Base-by-base conservation (phyloP, 2,329 filamentous ascomycete genomes). In the Nigrospora osmanthi region DNA sequence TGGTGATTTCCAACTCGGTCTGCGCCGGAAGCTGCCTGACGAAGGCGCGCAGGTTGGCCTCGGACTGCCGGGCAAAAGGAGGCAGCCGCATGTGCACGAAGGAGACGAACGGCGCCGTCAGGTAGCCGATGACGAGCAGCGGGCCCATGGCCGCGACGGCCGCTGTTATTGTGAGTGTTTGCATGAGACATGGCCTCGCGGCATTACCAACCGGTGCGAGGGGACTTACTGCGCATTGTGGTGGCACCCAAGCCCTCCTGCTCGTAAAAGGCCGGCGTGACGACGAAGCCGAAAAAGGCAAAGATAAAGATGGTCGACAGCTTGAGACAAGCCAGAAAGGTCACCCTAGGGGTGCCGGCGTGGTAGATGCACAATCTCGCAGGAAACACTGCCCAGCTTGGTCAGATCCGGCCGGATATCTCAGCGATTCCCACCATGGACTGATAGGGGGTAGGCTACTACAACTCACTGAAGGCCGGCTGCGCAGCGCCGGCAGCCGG, bases 61-160 rank as follows among this genome's bases (percentile, higher is more conserved):
- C 75, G 1, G 82, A 85, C 35, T 71, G 63, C 38, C 85, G 78
- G 14, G 84, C 85, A 52, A 75, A 76, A 1, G 70, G 60, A 0
- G 88, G 88, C 2, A 90, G 70, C 17, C 77, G 75, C 41, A 93
- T 67, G 61, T 86, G 80, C 48, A 93, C 73, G 57, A 82, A 81
- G 35, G 81, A 80, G 9, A 91, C 85, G 57, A 85, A 87, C 3
- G 87, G 85, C 1, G 78, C 72, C 2, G 83, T 80, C 39, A 76
- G 75, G 60, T 81, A 84, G 33, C 75, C 70, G 17, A 88, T 72
- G 55, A 82, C 78, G 33, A 79, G 46, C 54, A 89, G 67, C 3
- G 87, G 87, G 10, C 85, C 63, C 34, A 83, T 60, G 53, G 83
- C 80, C 49, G 74, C 79, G 42, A 78, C 56, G 40, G 76, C 64